Base-by-base conservation (phyloP, 805 yeast species). In the Naumovozyma baii region DNA sequence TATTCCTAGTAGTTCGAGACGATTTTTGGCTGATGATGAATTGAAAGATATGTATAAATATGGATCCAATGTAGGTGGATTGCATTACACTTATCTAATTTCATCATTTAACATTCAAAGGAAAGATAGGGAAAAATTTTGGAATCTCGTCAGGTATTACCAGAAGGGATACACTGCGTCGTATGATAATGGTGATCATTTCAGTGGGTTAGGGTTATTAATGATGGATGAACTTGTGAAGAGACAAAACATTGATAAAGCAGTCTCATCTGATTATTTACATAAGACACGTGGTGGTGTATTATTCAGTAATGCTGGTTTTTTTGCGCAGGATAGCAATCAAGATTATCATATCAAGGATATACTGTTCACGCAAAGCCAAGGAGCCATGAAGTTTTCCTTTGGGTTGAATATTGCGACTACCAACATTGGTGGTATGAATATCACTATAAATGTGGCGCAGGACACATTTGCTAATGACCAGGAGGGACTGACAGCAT, bases 31-130 rank as follows among this genome's bases (percentile, higher is more conserved):
- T 13, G 38, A 42, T 0, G 52, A 47, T 5, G 29, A 41, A 13
- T 5, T 44, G 2, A 31, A 36, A n/a, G 46, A 43, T 4, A 29
- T 40, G 12, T 51, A 46, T 40, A 46, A 47, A 34, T 52, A 40
- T 43, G 61, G 61, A 18, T 19, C 53, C 8, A 46, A 50, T 30
- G 55, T 55, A 15, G 59, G 54, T 29, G 61, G 59, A 3, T 36
- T 45, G 12, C 54, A 49, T 41, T 53, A 50, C 42, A 45, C 52
- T 9, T 50, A 45, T 37, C 38, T 37, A 20, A 50, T 55, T 19
- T 42, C 57, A 1, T 45, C 51, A 3, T 48, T 55, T 25, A 31
- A 45, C 10, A 39, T 49, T 19, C 37, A 35, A 18, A 38, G 37
- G 7, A 34, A 40, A 14, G 46, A 45, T 22, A 22, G 25, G 15